Conservation (phyloP, 345 rosid species). For the Syzygium grande region DNA sequence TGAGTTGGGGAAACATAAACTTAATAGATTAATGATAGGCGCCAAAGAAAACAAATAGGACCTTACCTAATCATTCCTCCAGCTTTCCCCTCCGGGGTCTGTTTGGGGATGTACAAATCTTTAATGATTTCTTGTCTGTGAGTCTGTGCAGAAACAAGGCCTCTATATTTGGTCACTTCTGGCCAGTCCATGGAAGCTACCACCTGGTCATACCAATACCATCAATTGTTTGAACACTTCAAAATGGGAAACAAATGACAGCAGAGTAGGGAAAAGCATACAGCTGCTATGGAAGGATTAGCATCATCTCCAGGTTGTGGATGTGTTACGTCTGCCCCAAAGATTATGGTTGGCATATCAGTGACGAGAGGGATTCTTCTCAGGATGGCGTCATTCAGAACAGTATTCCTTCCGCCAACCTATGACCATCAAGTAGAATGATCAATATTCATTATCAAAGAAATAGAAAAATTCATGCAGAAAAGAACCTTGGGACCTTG, state of each 20-base stretch:
- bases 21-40: background rate
- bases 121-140: slow-evolving; percentile 64
- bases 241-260: background rate
- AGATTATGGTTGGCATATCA: slow-evolving; percentile 53
- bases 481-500: slow-evolving; percentile 35
- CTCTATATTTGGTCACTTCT: slow-evolving; percentile 60
- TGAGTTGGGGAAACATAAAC: background rate
- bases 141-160: slow-evolving; percentile 58
- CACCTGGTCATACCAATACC: slow-evolving; percentile 30
- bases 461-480: background rate
- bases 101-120: slow-evolving; percentile 35
- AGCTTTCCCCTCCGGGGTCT: background rate
- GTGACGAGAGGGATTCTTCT: slow-evolving; percentile 37
- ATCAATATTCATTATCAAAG: background rate
- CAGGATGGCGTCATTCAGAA: slow-evolving; percentile 46
- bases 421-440: slow-evolving; percentile 2
- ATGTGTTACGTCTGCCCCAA: slow-evolving; percentile 84
- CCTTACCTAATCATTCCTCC: slow-evolving; percentile 68
- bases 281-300: slow-evolving; percentile 81
- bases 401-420: slow-evolving; percentile 77
- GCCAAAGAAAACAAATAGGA: background rate
- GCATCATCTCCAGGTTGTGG: slow-evolving; percentile 72
- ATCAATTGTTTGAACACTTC: background rate
- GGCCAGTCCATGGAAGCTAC: slow-evolving; percentile 97
- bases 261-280: slow-evolving; percentile 2